Conservation (phyloP, 2,329 filamentous ascomycete species). For the Coniella lustricola region DNA sequence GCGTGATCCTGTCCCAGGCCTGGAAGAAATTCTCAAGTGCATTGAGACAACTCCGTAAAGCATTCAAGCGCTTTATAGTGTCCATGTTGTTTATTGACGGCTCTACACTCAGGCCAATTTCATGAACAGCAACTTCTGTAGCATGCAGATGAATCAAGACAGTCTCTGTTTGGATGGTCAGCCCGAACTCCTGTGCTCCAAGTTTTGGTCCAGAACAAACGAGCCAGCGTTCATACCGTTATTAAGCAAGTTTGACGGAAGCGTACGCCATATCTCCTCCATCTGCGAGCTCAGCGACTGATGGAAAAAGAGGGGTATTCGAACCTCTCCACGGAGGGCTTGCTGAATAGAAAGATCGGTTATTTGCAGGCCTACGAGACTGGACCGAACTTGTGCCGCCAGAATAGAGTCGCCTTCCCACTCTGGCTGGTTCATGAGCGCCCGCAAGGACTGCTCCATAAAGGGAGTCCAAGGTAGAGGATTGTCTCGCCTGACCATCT, state of each 20-base stretch:
- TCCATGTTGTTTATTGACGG: constrained; percentile 6
- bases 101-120: constrained; percentile 23
- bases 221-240: constrained; percentile 16
- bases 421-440: constrained; percentile 39
- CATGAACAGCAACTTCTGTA: constrained; percentile 31
- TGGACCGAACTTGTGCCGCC: constrained; percentile 32
- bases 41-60: constrained; percentile 24
- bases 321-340: constrained; percentile 10
- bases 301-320: constrained; percentile 19
- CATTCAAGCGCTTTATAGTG: constrained; percentile 16
- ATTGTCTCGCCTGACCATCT: constrained; percentile 38
- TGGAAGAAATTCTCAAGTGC: constrained; percentile 28
- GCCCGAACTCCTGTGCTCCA: neutral
- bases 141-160: constrained; percentile 29
- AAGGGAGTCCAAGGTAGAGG: constrained; percentile 49
- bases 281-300: constrained; percentile 22
- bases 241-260: constrained; percentile 19
- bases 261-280: constrained; percentile 19
- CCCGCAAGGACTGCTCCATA: constrained; percentile 49
- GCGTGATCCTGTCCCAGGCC: constrained; percentile 25
- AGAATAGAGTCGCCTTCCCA: constrained; percentile 43
- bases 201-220: neutral
- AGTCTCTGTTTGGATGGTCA: constrained; percentile 22
- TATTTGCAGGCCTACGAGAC: constrained; percentile 32
- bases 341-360: constrained; percentile 9